phyloP scores from a whole-genome alignment of 1,139 yeast genomes.

The Candida anutae region DNA sequence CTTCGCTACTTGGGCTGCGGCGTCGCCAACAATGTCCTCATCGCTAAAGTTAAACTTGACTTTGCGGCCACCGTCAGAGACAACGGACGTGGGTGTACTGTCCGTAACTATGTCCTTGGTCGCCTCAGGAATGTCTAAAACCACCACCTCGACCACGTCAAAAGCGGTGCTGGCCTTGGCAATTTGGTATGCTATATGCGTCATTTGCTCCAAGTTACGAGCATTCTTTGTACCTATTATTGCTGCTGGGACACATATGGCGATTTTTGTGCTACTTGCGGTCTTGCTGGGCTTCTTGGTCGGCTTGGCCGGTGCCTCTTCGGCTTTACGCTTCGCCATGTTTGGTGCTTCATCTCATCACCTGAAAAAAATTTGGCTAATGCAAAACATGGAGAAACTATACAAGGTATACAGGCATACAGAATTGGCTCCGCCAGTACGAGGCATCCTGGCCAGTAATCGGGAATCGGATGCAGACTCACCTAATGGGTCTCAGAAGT shows the following conservation, averaged over 20 bases:
- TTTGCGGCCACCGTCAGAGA: conserved; percentile 19
- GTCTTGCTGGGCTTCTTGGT: conserved; percentile 28
- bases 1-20: conserved; percentile 2
- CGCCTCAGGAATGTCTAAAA: conserved; percentile 44
- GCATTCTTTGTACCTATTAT: conserved; percentile 48
- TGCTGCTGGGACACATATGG: conserved; percentile 62
- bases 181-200: conserved; percentile 66
- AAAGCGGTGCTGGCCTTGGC: conserved; percentile 68
- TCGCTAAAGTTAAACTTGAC: conserved; percentile 32
- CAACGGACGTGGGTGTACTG: conserved; percentile 4
- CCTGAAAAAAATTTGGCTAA: too few species aligned
- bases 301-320: conserved; percentile 10
- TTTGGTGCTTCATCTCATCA: too few species aligned
- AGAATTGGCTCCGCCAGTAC: too few species aligned
- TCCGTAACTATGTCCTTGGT: conserved; percentile 16
- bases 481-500: too few species aligned
- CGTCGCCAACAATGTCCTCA: conserved; percentile 11
- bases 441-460: too few species aligned
- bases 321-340: conserved; percentile 23
- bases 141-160: conserved; percentile 64
- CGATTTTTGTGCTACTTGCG: conserved; percentile 17
- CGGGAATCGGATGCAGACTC: too few species aligned
- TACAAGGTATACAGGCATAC: too few species aligned
- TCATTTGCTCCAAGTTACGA: conserved; percentile 61
- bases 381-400: too few species aligned